Percentiles rank a stretch among this genome's conserved stretches.
Evolutionary conservation across 441 rosid species (phyloP).

Genomic region (Jatropha podagrica): DNA sequence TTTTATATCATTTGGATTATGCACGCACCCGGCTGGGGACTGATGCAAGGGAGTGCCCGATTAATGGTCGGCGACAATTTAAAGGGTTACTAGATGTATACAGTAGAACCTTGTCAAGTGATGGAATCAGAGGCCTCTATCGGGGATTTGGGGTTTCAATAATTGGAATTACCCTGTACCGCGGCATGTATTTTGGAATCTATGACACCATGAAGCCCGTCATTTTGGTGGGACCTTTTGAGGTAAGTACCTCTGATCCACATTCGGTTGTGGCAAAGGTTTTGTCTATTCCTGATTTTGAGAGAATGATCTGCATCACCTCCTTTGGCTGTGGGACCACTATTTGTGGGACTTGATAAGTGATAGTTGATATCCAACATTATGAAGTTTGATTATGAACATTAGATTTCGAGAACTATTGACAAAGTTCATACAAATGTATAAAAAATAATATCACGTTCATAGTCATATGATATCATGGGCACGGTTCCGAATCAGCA

Average conservation of each 20-base stretch:
- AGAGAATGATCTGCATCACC: not conserved
- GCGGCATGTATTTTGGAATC: conserved; percentile 93
- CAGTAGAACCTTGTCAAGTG: conserved; percentile 61
- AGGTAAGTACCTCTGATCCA: conserved; percentile 45
- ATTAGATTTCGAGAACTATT: conserved; percentile 2
- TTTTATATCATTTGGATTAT: conserved; percentile 46
- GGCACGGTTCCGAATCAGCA: not conserved
- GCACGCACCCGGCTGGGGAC: conserved; percentile 82
- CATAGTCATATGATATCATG: not conserved
- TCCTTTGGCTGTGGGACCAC: no score
- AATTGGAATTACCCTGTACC: conserved; percentile 78
- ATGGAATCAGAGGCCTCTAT: conserved; percentile 72
- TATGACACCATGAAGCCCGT: conserved; percentile 88
- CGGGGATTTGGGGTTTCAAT: conserved; percentile 94
- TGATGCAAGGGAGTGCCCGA: conserved; percentile 59
- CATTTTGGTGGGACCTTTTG: conserved; percentile 73
- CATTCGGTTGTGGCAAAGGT: not conserved
- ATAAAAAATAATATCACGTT: not conserved
- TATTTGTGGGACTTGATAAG: not conserved
- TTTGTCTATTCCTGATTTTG: not conserved
- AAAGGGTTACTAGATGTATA: conserved; percentile 85
- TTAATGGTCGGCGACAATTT: conserved; percentile 60
- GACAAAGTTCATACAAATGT: conserved; percentile 1
- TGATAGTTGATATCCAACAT: not conserved
- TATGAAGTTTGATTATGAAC: not conserved